Evolutionary conservation across 1,284 basidiomycete genomes (phyloP).

Genomic region (Pterulicium gracile): DNA sequence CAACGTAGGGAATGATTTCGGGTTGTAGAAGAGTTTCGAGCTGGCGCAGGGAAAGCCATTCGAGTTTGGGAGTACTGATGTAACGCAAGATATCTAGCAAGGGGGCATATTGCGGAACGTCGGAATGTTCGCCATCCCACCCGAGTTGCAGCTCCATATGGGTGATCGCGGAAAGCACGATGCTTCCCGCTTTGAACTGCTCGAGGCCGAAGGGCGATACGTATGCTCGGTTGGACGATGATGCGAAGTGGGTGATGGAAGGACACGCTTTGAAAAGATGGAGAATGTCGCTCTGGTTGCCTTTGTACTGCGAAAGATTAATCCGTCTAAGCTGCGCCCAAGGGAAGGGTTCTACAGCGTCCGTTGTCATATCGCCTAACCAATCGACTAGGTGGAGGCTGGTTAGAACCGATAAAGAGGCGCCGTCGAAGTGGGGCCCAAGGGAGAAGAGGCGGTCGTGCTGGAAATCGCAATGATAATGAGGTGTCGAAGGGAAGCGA

Average conservation of each 20-base stretch:
- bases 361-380: neutral
- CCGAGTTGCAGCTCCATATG: too few species aligned
- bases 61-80: too few species aligned
- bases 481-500: neutral
- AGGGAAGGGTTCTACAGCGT: too few species aligned
- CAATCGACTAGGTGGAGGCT: neutral
- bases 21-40: neutral
- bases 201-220: neutral
- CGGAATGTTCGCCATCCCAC: neutral
- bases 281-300: neutral
- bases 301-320: neutral
- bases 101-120: neutral
- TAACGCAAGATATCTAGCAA: too few species aligned
- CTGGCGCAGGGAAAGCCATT: neutral
- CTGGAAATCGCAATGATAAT: neutral
- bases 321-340: neutral
- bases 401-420: neutral
- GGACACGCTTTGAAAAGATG: too few species aligned
- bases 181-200: neutral
- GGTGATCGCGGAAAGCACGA: neutral
- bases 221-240: too few species aligned
- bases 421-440: neutral
- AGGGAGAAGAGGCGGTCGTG: neutral
- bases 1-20: neutral
- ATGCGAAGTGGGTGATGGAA: too few species aligned